Base-by-base conservation (phyloP, 371 early-diverging fungal genomes). In the Syncephalastrum contaminatum region DNA sequence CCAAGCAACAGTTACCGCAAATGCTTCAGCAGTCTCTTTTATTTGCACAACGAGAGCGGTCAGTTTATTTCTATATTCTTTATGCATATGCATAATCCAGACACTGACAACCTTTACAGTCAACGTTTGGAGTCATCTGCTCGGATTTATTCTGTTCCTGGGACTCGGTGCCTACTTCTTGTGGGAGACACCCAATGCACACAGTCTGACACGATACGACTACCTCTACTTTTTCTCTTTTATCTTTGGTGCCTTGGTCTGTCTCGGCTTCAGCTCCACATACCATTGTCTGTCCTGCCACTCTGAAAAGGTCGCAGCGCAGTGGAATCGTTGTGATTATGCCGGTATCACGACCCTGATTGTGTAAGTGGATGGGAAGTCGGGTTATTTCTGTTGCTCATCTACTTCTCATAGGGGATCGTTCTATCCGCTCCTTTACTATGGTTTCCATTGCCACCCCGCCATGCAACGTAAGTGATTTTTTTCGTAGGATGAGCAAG, bases 231-330 rank as follows among this genome's bases (percentile, higher is more conserved):
- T 90, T 54, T 88, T 86, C 49, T 60, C 81, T 12, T 92, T 89
- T 56, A 73, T 92, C 50, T 56, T 64, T 1, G 88, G 88, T 30
- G 92, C 94, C 5, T 78, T 88, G 49, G 56, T 73, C 6, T 96
- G 96, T 66, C 77, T 97, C 50, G 86, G 85, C 2, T 79, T 89
- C 50, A 92, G 93, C 25, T 84, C 91, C 1, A 65, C 76, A 24
- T 97, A 89, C 63, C 97, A 97, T 69, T 78, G 88, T 36, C 88
- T 92, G 50, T 76, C 83, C n/a, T 94, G 93, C 60, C 96, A 96
- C 68, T 95, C 95, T 51, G 82, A 86, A 51, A 63, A 62, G 19
- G 90, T 91, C 13, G 67, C 77, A 50, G 60, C 66, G 15, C 51
- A 43, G 7, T 92, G 90, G 90, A 91, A 91, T 67, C 84, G 90